phyloP scores from a whole-genome alignment of 2,329 filamentous ascomycete genomes.

The Penicillium sp. region DNA sequence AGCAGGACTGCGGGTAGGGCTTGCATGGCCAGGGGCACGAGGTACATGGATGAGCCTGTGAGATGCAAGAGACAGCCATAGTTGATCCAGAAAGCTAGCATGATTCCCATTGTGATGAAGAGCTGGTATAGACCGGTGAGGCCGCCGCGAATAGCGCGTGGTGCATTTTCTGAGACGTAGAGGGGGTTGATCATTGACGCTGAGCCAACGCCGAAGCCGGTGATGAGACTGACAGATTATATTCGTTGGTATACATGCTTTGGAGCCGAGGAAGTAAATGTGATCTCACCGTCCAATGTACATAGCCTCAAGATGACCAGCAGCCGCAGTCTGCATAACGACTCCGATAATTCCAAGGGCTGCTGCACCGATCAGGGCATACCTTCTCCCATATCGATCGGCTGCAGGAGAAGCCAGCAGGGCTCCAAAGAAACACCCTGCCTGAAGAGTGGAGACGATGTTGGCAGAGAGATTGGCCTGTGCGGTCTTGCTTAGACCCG shows the following conservation, averaged over 20 bases:
- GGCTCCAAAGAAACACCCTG: conserved; percentile 66
- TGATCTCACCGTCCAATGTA: conserved; percentile 62
- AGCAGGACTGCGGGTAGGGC: conserved; percentile 64
- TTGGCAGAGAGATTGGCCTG: conserved; percentile 63
- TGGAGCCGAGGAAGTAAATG: neutral
- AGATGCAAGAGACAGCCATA: conserved; percentile 55
- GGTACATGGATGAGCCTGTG: conserved; percentile 54
- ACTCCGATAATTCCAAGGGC: conserved; percentile 62
- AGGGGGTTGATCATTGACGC: conserved; percentile 61
- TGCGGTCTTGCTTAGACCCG: conserved; percentile 41
- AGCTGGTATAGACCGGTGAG: conserved; percentile 64
- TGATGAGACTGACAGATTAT: conserved; percentile 42
- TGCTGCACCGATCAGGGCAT: conserved; percentile 58
- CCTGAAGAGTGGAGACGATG: conserved; percentile 71
- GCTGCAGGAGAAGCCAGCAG: conserved; percentile 49
- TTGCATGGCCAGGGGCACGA: conserved; percentile 67
- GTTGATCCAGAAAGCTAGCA: conserved; percentile 56
- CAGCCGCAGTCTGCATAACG: conserved; percentile 64
- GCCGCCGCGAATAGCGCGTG: conserved; percentile 60
- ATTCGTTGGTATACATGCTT: neutral
- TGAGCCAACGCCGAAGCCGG: conserved; percentile 53
- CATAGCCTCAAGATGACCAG: conserved; percentile 62
- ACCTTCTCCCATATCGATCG: conserved; percentile 56
- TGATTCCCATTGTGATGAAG: conserved; percentile 52
- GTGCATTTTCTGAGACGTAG: conserved; percentile 63